These are phyloP conservation scores for Eucalyptus cloeziana DNA, from an alignment of 345 rosid species.

Conservation along the genomic window DNA sequence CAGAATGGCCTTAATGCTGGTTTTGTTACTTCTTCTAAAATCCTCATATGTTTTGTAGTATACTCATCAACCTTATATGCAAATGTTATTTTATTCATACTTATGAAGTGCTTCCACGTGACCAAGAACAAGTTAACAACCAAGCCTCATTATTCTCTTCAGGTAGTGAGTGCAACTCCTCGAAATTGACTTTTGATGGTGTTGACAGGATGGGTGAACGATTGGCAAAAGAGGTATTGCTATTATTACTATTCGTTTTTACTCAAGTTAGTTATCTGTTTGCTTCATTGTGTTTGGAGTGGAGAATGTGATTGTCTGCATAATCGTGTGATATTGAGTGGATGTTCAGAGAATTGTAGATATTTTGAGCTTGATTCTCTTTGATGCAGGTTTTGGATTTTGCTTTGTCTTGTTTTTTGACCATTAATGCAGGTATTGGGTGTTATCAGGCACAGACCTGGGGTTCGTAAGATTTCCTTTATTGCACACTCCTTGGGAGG, in stretches of 20 bases:
- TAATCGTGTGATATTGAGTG: background rate
- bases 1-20: background rate
- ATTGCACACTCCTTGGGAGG: slow-evolving; percentile 97
- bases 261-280: background rate
- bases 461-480: slow-evolving; percentile 70
- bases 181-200: slow-evolving; percentile 79
- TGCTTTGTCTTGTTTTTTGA: background rate
- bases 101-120: background rate
- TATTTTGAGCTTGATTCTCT: background rate
- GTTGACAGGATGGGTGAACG: slow-evolving; percentile 94
- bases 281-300: background rate
- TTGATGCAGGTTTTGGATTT: background rate
- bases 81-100: background rate
- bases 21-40: background rate
- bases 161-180: slow-evolving; percentile 82
- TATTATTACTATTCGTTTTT: background rate
- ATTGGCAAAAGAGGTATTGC: slow-evolving; percentile 66
- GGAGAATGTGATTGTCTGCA: background rate
- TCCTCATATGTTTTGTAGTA: background rate
- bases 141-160: slow-evolving; percentile 1
- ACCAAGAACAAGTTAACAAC: background rate
- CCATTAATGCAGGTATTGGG: slow-evolving; percentile 44
- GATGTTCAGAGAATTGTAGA: background rate
- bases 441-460: slow-evolving; percentile 49
- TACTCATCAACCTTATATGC: background rate